Evolutionary conservation across 2,329 filamentous ascomycete species (phyloP).

Genomic region (Cylindrodendrum hubeiense): DNA sequence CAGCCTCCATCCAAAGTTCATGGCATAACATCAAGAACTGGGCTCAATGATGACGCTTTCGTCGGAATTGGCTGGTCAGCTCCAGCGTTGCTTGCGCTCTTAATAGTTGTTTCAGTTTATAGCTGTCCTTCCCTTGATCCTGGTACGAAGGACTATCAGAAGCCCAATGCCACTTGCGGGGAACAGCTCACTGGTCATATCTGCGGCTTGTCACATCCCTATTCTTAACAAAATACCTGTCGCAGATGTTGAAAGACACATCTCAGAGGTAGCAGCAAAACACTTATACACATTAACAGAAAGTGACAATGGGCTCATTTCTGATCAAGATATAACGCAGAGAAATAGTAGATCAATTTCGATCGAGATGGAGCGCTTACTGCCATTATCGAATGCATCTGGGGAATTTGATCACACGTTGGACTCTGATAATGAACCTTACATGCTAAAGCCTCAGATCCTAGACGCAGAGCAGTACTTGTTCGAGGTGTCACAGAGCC

Average conservation of each 20-base stretch:
- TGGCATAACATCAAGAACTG: not conserved
- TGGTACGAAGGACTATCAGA: not conserved
- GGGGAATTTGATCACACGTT: too few relatives aligned
- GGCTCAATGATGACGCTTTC: not conserved
- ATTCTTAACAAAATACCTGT: not conserved
- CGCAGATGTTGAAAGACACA: not conserved
- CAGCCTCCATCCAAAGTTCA: not conserved
- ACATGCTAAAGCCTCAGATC: too few relatives aligned
- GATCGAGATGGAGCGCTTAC: not conserved
- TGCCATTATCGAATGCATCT: not conserved
- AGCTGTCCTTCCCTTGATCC: not conserved
- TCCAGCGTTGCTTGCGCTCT: not conserved
- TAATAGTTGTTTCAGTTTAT: not conserved
- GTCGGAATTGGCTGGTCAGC: not conserved
- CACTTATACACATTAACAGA: not conserved
- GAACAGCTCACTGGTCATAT: not conserved
- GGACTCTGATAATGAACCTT: too few relatives aligned
- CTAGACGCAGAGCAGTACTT: too few relatives aligned
- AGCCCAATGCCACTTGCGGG: not conserved
- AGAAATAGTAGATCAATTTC: not conserved
- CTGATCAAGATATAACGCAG: not conserved
- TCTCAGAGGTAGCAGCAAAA: not conserved
- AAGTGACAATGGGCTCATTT: not conserved
- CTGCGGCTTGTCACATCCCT: not conserved
- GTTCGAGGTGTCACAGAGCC: too few relatives aligned